These are phyloP conservation scores for Candida maris DNA, from an alignment of 805 yeast genomes.

Conservation along the genomic window DNA sequence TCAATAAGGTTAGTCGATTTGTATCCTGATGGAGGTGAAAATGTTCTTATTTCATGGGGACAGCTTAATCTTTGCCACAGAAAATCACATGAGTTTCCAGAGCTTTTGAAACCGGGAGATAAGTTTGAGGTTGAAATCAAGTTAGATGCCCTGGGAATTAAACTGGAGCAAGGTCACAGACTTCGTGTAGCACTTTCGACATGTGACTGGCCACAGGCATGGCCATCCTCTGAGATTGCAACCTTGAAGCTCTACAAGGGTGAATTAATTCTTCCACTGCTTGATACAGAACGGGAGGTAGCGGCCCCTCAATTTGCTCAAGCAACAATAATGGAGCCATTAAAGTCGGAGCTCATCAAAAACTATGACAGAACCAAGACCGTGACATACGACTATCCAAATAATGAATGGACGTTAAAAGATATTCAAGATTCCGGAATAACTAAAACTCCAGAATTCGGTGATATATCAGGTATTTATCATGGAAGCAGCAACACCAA, in stretches of 20 bases:
- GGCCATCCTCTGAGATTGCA: slow-evolving; percentile 44
- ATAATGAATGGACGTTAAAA: slow-evolving; percentile 32
- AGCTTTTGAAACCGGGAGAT: slow-evolving; percentile 29
- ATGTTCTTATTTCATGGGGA: slow-evolving; percentile 44
- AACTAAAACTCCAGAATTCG: slow-evolving; percentile 30
- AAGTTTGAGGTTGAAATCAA: slow-evolving; percentile 33
- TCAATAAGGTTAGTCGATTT: slow-evolving; percentile 39
- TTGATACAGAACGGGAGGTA: slow-evolving; percentile 16
- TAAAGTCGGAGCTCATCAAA: slow-evolving; percentile 26
- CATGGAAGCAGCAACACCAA: slow-evolving; percentile 40
- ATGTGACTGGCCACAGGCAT: slow-evolving; percentile 46
- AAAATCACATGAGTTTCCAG: slow-evolving; percentile 41
- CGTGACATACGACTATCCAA: slow-evolving; percentile 32
- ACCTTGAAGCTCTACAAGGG: slow-evolving; percentile 33
- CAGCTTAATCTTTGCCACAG: slow-evolving; percentile 40
- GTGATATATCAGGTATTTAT: slow-evolving; percentile 35
- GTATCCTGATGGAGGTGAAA: slow-evolving; percentile 36
- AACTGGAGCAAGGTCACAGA: slow-evolving; percentile 34
- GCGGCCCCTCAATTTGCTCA: slow-evolving; percentile 26
- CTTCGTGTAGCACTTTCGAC: slow-evolving; percentile 40
- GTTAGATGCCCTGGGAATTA: slow-evolving; percentile 40
- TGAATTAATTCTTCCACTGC: slow-evolving; percentile 29
- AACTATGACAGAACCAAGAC: slow-evolving; percentile 26
- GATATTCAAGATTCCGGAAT: slow-evolving; percentile 37
- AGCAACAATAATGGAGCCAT: slow-evolving; percentile 29